Percentiles rank a stretch among this genome's conserved stretches.
phyloP scores from a whole-genome alignment of 352 stramenopile genomes.

The Pythium brassicae region DNA sequence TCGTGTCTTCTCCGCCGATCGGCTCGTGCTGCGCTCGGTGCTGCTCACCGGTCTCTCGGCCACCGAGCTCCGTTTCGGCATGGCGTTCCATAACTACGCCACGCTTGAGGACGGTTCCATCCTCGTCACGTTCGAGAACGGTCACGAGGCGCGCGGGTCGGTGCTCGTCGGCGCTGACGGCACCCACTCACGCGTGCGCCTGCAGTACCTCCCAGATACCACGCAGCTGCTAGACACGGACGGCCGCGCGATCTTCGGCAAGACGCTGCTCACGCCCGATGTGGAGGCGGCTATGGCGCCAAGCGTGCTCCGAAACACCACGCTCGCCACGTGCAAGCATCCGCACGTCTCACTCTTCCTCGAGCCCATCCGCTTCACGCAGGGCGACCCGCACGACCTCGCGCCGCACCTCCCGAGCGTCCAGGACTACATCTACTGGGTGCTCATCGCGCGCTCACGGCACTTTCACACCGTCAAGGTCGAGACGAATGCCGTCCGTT shows the following conservation, averaged over 20 bases:
- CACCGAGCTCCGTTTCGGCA: conserved; percentile 44
- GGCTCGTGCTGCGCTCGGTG: conserved; percentile 34
- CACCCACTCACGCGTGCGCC: conserved; percentile 49
- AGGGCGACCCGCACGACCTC: conserved; percentile 26
- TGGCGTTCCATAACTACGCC: conserved; percentile 50
- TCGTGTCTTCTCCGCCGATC: conserved; percentile 47
- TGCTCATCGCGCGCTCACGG: conserved; percentile 40
- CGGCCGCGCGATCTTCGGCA: conserved; percentile 62
- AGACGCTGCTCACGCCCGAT: conserved; percentile 45
- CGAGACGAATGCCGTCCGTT: no score
- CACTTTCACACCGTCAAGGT: no score
- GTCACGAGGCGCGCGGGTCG: conserved; percentile 31
- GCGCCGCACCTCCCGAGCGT: conserved; percentile 18
- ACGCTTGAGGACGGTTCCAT: conserved; percentile 38
- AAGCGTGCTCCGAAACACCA: conserved; percentile 32
- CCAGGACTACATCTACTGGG: conserved; percentile 60
- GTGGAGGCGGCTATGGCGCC: conserved; percentile 45
- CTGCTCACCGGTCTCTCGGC: conserved; percentile 46
- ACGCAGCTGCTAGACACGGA: conserved; percentile 55
- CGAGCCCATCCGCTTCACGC: conserved; percentile 33
- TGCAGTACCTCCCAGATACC: conserved; percentile 44
- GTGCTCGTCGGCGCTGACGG: conserved; percentile 54
- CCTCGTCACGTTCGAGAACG: conserved; percentile 51
- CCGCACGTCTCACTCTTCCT: conserved; percentile 56
- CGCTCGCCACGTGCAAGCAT: conserved; percentile 31